Evolutionary conservation across 2,329 filamentous ascomycete genomes (phyloP).

Genomic region (Colletotrichum tofieldiae): DNA sequence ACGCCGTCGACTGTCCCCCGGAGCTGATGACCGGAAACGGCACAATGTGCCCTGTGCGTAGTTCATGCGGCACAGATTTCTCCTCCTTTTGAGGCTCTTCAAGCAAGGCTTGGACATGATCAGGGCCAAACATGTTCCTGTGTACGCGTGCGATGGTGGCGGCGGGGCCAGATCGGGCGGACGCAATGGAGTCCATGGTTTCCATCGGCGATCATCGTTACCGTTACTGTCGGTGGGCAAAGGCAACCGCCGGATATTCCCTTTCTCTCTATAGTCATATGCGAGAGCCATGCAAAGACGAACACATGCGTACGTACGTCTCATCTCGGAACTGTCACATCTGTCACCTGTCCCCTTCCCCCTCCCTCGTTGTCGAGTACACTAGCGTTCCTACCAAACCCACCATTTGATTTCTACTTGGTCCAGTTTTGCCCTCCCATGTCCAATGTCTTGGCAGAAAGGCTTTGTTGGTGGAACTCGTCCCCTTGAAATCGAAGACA

Average conservation of each 20-base stretch:
- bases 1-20: conserved; percentile 1
- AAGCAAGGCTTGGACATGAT: conserved; percentile 28
- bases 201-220: neutral
- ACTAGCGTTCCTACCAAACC: conserved; percentile 22
- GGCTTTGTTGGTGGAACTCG: conserved; percentile 32
- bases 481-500: conserved; percentile 33
- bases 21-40: conserved; percentile 28
- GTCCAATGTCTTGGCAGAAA: conserved; percentile 32
- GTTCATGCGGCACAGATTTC: conserved; percentile 23
- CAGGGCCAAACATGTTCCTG: neutral
- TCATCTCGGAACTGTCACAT: conserved; percentile 31
- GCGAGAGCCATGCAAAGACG: conserved; percentile 7
- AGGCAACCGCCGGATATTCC: conserved; percentile 4
- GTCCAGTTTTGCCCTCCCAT: conserved; percentile 31
- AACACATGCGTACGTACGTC: conserved; percentile 19
- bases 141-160: neutral
- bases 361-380: conserved; percentile 13
- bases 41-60: conserved; percentile 15
- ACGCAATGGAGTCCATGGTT: conserved; percentile 2
- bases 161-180: neutral
- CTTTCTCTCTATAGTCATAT: neutral
- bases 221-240: neutral
- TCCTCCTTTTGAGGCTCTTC: conserved; percentile 30
- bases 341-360: conserved; percentile 25
- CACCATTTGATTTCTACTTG: conserved; percentile 32